Base-by-base conservation (phyloP, 1,284 basidiomycete genomes). In the Peniophora sp. region DNA sequence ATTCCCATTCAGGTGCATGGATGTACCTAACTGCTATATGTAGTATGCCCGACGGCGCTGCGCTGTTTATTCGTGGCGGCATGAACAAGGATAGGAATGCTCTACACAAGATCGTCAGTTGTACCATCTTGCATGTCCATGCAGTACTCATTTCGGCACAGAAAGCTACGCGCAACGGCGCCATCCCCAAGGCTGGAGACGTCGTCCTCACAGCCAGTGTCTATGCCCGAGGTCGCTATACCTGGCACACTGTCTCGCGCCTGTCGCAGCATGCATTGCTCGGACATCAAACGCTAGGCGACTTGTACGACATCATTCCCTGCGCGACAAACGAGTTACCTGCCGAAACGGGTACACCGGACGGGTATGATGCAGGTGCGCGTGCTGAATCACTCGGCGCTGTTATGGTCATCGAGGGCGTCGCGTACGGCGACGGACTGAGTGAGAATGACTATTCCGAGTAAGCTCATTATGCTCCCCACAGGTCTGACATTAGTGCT, bases 281-380 rank as follows among this genome's bases (percentile, higher is more conserved):
- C 9, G 81, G 85, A n/a, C 82, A 79, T 1, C 84, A 90, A 57
- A 85, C 79, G 0, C 72, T 91, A 1, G 74, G 71, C n/a, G 82
- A 89, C 55, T 61, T 91, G 10, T 75, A 75, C 51, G 66, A 74
- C 3, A 64, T 67, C n/a, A 75, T 91, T 24, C 78, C 81, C 12
- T 91, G 89, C 59, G 61, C 70, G 9, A 81, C 79, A 2, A 79
- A 78, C 49, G 77, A 80, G 46, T 64, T 81, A 20, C 73, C 76
- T 0, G 56, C 60, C 22, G 75, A 81, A 54, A 53, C 58, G 17
- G 16, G 19, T 16, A 20, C 19, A 8, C 19, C 19, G 8, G 19
- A 41, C 16, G 19, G 19, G 16, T 45, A 63, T 10, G 60, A 61
- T n/a, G 58, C 69, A 1, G 71, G 64, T 14, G 55, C 59, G 9